Base-by-base conservation (phyloP, 2,329 filamentous ascomycete species). In the Laburnicola sp. region DNA sequence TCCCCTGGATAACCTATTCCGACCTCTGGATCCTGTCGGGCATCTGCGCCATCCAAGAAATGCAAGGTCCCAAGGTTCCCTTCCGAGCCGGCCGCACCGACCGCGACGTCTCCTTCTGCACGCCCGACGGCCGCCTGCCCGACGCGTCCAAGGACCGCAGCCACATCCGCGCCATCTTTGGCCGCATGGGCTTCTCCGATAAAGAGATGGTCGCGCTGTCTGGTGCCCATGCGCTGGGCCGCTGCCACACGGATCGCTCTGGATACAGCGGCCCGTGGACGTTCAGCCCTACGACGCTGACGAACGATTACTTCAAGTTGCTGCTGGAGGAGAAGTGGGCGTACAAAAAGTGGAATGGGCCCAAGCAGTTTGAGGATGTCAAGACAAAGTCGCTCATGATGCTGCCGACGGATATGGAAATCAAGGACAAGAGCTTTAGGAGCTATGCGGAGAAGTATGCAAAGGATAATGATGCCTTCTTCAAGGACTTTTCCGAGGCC, bases 131-230 rank as follows among this genome's bases (percentile, higher is more conserved):
- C 60, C 91, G 93, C 74, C 82, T 91, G 21, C 88, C 92, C 58
- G 91, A 99, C 72, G 93, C 82, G 45, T 74, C 84, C 64, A 84
- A 97, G 82, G 87, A 83, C 54, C 80, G 86, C 56, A 83, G 58
- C 70, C 93, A 97, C 78, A 83, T 97, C 65, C 88, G 94, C 68
- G 84, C 84, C 77, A 93, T 97, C 80, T 99, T 97, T 77, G 84
- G 86, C 75, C 91, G 93, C 72, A 97, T 97, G 93, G 93, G 93
- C 62, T 97, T 97, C 82, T 88, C 94, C 75, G 93, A 99, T 78
- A 89, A 89, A 69, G 92, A 97, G 77, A 97, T 97, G 71, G 93
- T 97, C 39, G 94, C 93, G 27, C 83, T 97, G 46, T 81, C 82
- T 87, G 97, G 82, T 78, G 86, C 45, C 84, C 94, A 79, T 89